Evolutionary conservation across 345 rosid species (phyloP).

Genomic region (Dimocarpus longan): DNA sequence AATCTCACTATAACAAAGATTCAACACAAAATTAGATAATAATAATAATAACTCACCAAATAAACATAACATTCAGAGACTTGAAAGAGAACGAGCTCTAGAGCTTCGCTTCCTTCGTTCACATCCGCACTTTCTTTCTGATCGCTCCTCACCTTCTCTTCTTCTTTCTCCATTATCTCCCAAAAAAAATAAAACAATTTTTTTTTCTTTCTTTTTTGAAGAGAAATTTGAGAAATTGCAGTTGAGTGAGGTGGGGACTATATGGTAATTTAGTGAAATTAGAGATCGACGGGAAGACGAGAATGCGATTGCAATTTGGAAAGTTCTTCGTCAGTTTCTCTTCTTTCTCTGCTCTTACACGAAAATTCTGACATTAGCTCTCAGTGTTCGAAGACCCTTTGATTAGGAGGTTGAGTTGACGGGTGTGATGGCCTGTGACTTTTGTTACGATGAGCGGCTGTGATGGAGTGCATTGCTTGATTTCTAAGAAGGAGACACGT

Average conservation of each 20-base stretch:
- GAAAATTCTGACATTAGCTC: background rate
- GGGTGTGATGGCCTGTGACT: conserved; percentile 2
- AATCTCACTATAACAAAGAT: background rate
- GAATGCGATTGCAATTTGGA: background rate
- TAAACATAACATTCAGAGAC: conserved; percentile 95
- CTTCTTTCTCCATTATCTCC: conserved; percentile 37
- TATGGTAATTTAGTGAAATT: background rate
- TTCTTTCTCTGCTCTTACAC: background rate
- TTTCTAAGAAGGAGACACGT: conserved; percentile 15
- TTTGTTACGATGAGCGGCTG: background rate
- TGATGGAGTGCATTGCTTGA: conserved; percentile 18
- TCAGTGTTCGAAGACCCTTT: background rate
- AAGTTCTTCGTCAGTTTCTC: background rate
- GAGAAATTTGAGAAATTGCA: background rate
- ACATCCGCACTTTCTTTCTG: conserved; percentile 31
- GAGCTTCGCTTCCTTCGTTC: conserved; percentile 56
- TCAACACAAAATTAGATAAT: background rate
- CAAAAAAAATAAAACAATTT: background rate
- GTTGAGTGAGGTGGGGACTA: conserved; percentile 2
- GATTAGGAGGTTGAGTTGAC: conserved; percentile 6
- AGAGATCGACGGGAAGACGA: background rate
- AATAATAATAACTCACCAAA: conserved; percentile 47
- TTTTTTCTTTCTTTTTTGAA: background rate
- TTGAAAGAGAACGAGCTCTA: conserved; percentile 82
- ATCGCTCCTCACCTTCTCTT: conserved; percentile 34